These are phyloP conservation scores for Candida albicans DNA, from an alignment of 1,139 yeast genomes.

Conservation along the genomic window DNA sequence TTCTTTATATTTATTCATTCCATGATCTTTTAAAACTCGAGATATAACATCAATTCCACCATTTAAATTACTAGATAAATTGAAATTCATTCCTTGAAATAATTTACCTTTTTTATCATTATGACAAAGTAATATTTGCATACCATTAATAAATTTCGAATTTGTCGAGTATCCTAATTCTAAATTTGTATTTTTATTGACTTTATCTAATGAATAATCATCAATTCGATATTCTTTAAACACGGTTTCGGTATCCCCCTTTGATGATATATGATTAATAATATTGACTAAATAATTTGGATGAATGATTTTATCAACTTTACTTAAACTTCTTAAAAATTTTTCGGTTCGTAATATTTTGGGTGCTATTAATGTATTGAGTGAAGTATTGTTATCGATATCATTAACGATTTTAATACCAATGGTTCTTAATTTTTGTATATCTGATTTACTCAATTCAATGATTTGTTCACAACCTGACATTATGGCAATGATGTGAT, in stretches of 20 bases:
- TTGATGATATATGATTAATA: conserved; percentile 20
- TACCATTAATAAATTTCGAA: conserved; percentile 20
- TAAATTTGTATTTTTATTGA: conserved; percentile 28
- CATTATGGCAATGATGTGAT: conserved; percentile 45
- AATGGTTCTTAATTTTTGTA: conserved; percentile 25
- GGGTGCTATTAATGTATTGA: conserved; percentile 70
- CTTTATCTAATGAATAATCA: conserved; percentile 39
- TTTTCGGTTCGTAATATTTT: conserved; percentile 81
- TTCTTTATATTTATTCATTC: conserved; percentile 41
- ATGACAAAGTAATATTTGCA: conserved; percentile 23
- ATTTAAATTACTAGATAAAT: conserved; percentile 60
- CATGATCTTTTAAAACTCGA: conserved; percentile 66
- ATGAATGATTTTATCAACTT: conserved; percentile 42
- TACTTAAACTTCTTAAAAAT: conserved; percentile 53
- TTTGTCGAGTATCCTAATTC: conserved; percentile 30
- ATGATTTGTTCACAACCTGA: conserved; percentile 64
- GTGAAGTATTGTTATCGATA: conserved; percentile 21
- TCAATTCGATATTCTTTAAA: conserved; percentile 25
- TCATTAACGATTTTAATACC: conserved; percentile 45
- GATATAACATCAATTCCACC: conserved; percentile 67
- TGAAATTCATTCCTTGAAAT: conserved; percentile 50
- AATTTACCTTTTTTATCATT: conserved; percentile 33
- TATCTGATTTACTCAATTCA: conserved; percentile 35
- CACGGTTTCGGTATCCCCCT: conserved; percentile 4
- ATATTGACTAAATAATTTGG: conserved; percentile 49